Percentiles rank a stretch among this genome's conserved stretches.
Conservation (phyloP, 176 grass and related monocot genomes). For the Echinochloa phyllopogon region DNA sequence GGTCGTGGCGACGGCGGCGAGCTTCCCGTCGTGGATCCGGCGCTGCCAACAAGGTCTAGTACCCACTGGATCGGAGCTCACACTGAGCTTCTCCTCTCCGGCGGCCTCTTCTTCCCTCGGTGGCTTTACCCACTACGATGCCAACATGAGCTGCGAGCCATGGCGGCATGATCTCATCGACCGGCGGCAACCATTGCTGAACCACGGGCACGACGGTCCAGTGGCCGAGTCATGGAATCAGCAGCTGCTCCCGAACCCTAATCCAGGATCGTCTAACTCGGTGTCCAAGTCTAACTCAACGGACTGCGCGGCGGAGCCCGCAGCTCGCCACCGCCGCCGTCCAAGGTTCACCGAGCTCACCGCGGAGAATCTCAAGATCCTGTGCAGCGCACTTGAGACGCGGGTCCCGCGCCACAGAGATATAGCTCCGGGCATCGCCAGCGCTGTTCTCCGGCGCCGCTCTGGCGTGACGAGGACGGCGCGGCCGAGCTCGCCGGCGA, state of each 20-base stretch:
- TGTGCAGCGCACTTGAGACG: constrained; percentile 58
- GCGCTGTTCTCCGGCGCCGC: constrained; percentile 62
- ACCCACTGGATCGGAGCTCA: constrained; percentile 40
- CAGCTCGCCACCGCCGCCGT: not conserved
- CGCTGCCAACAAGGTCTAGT: not conserved
- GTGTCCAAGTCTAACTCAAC: constrained; percentile 39
- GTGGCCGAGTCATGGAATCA: not conserved
- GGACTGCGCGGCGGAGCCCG: constrained; percentile 1
- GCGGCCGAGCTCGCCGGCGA: constrained; percentile 25
- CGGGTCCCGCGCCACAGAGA: constrained; percentile 51
- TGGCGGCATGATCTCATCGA: constrained; percentile 31
- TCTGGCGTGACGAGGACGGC: constrained; percentile 52
- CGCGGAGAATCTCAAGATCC: constrained; percentile 69
- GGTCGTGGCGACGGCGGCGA: not conserved
- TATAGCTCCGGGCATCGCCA: constrained; percentile 56
- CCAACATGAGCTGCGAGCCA: constrained; percentile 18
- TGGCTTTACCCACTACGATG: constrained; percentile 9
- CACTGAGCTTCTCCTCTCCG: constrained; percentile 55
- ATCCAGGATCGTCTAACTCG: constrained; percentile 34
- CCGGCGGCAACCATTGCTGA: constrained; percentile 15
- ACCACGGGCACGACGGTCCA: not conserved
- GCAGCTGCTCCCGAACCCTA: not conserved
- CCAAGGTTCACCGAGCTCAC: constrained; percentile 75
- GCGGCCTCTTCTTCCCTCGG: constrained; percentile 11
- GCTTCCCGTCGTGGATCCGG: constrained; percentile 1